A percentile compares a stretch with the other conserved stretches of the same genome.
phyloP scores from a whole-genome alignment of 1,284 basidiomycete genomes.

The Ganoderma resinaceum region DNA sequence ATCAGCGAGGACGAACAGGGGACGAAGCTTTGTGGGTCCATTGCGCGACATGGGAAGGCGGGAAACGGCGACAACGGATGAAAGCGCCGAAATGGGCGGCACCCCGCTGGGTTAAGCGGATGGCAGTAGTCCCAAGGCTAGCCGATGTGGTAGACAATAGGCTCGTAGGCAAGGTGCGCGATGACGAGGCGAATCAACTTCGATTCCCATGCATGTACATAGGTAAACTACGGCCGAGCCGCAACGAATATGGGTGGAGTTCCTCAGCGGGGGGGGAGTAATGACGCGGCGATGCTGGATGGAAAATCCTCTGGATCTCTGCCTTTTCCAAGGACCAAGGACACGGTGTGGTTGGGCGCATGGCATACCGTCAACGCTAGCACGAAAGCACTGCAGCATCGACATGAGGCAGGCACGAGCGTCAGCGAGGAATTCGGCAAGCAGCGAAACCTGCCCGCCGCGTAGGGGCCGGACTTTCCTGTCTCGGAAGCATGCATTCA shows the following conservation, averaged over 20 bases:
- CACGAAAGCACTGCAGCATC: not conserved
- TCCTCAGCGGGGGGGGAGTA: not conserved
- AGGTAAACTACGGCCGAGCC: not conserved
- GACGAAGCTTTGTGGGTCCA: not conserved
- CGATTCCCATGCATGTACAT: not conserved
- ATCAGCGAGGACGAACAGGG: not conserved
- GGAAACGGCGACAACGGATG: not conserved
- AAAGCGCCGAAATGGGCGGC: not conserved
- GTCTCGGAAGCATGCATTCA: not conserved
- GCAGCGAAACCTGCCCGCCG: not conserved
- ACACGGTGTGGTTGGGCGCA: conserved; percentile 4
- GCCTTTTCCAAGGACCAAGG: not conserved
- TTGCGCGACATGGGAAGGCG: not conserved
- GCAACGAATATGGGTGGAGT: not conserved
- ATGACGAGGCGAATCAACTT: not conserved
- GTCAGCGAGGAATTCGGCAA: not conserved
- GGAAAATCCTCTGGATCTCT: not conserved
- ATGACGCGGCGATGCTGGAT: not conserved
- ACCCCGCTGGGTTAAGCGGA: not conserved
- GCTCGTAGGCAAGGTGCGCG: not conserved
- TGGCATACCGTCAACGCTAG: not conserved
- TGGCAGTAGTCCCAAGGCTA: not conserved
- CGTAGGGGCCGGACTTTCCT: not conserved
- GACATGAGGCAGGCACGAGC: conserved; percentile 1
- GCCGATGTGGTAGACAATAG: not conserved